Conservation (phyloP, 2,329 filamentous ascomycete species). For the Exophiala aquamarina region DNA sequence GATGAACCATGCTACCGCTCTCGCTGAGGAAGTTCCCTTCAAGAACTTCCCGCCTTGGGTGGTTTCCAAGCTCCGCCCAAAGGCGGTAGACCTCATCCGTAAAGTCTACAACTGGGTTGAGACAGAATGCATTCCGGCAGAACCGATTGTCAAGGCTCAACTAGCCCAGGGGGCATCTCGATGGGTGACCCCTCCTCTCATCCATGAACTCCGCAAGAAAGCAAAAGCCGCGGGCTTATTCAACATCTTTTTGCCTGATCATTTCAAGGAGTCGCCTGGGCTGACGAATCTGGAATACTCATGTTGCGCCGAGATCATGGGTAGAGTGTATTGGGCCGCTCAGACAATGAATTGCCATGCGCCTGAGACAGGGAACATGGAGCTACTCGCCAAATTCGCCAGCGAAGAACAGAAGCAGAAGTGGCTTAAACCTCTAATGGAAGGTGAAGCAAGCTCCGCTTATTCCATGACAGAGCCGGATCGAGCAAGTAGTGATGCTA, state of each 20-base stretch:
- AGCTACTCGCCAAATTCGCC: conserved; percentile 76
- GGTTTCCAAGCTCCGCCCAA: conserved; percentile 29
- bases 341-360: conserved; percentile 74
- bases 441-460: conserved; percentile 72
- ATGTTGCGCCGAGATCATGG: conserved; percentile 87
- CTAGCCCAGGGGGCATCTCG: conserved; percentile 60
- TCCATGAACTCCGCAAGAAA: conserved; percentile 78
- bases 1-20: too few species aligned
- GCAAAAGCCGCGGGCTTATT: conserved; percentile 74
- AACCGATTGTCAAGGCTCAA: conserved; percentile 71
- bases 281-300: conserved; percentile 88
- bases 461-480: conserved; percentile 84
- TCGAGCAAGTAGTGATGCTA: conserved; percentile 75
- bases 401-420: conserved; percentile 53
- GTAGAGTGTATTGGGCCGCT: conserved; percentile 57
- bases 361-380: conserved; percentile 83
- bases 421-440: conserved; percentile 72
- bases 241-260: conserved; percentile 88
- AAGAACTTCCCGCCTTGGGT: conserved; percentile 43
- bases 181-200: conserved; percentile 69
- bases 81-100: conserved; percentile 45
- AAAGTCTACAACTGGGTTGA: conserved; percentile 82
- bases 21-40: conserved; percentile 28
- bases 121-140: conserved; percentile 79
- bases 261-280: conserved; percentile 83